Evolutionary conservation across 768 basidiomycete species (phyloP), one percentile per base, ranked within the genome.

Genomic region (Cystobasidium onofrii): DNA sequence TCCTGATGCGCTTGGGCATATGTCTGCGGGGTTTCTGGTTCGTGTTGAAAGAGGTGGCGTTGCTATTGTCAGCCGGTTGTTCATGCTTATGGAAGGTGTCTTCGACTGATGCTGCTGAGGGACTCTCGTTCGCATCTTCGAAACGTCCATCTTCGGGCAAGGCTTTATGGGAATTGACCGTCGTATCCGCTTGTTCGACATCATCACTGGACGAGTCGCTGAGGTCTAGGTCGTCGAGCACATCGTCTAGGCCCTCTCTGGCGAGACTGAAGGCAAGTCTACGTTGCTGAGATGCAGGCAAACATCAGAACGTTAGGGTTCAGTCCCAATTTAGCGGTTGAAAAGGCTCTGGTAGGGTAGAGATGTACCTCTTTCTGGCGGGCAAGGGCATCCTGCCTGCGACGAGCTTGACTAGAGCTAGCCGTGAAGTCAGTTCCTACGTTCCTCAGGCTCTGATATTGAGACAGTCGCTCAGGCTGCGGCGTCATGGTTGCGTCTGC

Each of bases 1-100:
- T 71, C 54, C 54, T 71, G 54, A 71, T 71, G 17, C 69, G 52
- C 43, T 71, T 71, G 3, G 69, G 50, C 33, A 71, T 36, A 34
- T 29, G 29, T 31, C 57, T 39, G 23, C 36, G 57, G 7, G 57
- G 17, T 3, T 39, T 39, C 15, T 61, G 10, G 57, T 4, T 4
- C 25, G 12, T 31, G 31, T 15, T 31, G 29, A 25, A 31, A 39
- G 36, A 20, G 57, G 57, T 39, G 57, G 57, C 57, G 31, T 29
- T 31, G 25, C 23, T 27, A 9, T 7, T 33, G n/a, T 31, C 18
- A 61, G 25, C n/a, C 10, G 29, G 3, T 3, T 9, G 46, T 20
- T 15, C 18, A n/a, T 50, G 15, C 9, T 17, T 4, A 17, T 50
- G 46, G 4, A n/a, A 3, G 3, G 46, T 3, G 4, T n/a, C 46